phyloP scores from a whole-genome alignment of 768 basidiomycete genomes.

The Sporobolomyces pararoseus region DNA sequence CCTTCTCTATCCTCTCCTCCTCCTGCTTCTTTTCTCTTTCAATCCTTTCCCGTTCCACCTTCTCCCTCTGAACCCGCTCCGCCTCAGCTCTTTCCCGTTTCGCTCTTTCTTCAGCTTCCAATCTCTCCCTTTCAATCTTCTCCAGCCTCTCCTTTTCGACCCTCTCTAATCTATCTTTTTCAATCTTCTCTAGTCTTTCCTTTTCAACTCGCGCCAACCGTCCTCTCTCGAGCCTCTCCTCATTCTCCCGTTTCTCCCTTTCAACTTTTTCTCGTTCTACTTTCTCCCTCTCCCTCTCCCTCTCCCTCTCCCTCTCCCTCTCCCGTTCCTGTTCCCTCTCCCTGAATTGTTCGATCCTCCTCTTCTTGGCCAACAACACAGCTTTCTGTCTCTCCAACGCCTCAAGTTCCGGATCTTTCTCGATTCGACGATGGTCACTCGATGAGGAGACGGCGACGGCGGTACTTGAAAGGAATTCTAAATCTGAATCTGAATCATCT shows the following conservation, averaged over 20 bases:
- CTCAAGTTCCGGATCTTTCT: no score
- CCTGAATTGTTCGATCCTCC: background rate
- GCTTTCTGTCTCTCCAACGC: background rate
- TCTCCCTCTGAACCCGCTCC: background rate
- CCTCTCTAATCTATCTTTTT: background rate
- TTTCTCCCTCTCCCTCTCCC: no score
- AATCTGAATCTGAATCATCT: slow-evolving; percentile 11
- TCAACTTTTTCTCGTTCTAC: no score
- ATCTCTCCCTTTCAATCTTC: background rate
- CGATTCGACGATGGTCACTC: no score
- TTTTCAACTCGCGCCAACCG: no score
- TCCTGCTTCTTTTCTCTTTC: background rate
- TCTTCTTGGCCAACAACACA: no score
- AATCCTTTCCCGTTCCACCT: background rate
- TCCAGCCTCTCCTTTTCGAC: background rate
- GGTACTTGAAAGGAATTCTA: slow-evolving; percentile 2
- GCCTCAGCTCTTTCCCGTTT: background rate
- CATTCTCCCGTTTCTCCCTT: no score
- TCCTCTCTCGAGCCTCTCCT: no score
- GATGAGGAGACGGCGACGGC: background rate
- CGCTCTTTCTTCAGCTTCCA: background rate
- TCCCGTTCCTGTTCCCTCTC: no score
- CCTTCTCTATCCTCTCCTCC: background rate
- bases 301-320: no score
- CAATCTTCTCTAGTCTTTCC: background rate